Percentiles rank a stretch among this genome's conserved stretches.
Evolutionary conservation across 257 asterid species (phyloP).

Genomic region (Solanum neorickii): DNA sequence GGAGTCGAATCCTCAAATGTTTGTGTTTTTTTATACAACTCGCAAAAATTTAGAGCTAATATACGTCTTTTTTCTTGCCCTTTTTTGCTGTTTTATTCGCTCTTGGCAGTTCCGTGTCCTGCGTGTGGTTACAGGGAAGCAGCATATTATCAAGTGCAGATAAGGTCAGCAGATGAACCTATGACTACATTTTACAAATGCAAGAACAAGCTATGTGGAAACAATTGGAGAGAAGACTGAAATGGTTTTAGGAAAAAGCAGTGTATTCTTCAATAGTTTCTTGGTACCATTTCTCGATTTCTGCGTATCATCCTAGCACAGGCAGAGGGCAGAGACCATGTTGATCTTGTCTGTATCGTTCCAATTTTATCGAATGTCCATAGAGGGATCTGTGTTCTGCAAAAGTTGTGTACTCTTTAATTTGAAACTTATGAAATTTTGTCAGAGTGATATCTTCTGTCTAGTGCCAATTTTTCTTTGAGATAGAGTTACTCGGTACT

Average conservation of each 20-base stretch:
- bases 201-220: background rate
- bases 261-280: background rate
- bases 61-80: background rate
- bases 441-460: background rate
- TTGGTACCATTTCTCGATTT: background rate
- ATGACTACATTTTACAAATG: constrained; percentile 3
- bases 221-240: constrained; percentile 4
- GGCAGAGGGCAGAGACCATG: background rate
- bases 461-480: background rate
- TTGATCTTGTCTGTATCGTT: background rate
- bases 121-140: constrained; percentile 5
- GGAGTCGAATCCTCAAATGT: background rate
- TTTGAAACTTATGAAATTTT: background rate
- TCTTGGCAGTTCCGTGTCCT: background rate
- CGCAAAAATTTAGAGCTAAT: background rate
- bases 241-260: background rate
- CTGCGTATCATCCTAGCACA: background rate
- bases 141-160: constrained; percentile 2
- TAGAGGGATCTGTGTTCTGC: background rate
- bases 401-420: background rate
- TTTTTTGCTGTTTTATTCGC: background rate
- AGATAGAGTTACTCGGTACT: background rate
- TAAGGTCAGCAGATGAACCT: constrained; percentile 7
- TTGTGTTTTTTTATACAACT: background rate
- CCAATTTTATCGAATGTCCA: background rate